Conservation (phyloP, 371 early-diverging fungal species). For the Entomophthora muscae region DNA sequence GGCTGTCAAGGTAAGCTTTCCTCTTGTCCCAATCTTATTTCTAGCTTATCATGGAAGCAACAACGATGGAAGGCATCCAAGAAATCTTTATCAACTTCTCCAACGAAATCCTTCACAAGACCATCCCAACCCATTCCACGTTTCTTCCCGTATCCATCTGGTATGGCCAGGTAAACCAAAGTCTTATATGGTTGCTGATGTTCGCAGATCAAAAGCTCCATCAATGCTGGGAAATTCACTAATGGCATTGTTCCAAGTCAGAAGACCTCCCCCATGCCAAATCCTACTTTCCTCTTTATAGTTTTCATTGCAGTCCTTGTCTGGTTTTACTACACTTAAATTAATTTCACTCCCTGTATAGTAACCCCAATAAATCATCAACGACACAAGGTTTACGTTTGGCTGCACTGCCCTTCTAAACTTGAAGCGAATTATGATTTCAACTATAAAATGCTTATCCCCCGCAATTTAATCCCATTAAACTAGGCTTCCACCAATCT, state of each 20-base stretch:
- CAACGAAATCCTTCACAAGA: slow-evolving; percentile 3
- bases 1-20: slow-evolving; percentile 53
- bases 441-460: too few relatives aligned
- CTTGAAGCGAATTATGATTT: too few relatives aligned
- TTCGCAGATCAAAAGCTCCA: not conserved
- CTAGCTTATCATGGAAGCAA: slow-evolving; percentile 10
- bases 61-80: slow-evolving; percentile 6
- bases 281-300: not conserved
- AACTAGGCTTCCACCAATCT: too few relatives aligned
- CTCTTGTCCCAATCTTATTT: not conserved
- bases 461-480: too few relatives aligned
- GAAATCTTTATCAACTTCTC: not conserved
- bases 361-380: not conserved
- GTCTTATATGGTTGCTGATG: not conserved
- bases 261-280: not conserved
- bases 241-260: not conserved
- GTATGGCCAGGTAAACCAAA: slow-evolving; percentile 6
- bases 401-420: too few relatives aligned
- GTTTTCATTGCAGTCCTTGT: not conserved
- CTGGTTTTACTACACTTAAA: not conserved
- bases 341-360: not conserved
- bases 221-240: not conserved
- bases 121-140: not conserved
- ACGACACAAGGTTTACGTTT: too few relatives aligned
- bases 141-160: slow-evolving; percentile 3